Evolutionary conservation across 805 yeast genomes (phyloP), one percentile per base, ranked within the genome.

Genomic region (Lipomyces chichibuensis): DNA sequence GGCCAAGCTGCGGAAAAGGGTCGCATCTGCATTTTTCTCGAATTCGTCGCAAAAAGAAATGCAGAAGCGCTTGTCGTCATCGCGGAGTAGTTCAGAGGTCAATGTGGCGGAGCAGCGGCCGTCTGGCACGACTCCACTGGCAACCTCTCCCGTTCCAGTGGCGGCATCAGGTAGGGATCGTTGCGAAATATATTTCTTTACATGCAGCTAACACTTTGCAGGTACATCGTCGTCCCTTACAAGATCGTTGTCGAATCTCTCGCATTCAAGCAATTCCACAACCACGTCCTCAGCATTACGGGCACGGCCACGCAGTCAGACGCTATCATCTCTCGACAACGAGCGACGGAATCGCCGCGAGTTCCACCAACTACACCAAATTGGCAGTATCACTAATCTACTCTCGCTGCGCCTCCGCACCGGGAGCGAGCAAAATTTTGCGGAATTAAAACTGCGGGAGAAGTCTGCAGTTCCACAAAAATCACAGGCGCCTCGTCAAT

Each of bases 391-490:
- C 33, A 59, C 68, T 14, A 64, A 32, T 32, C 27, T 67, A 6
- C 57, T 67, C 8, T 65, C 71, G 20, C 57, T 65, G 53, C 56
- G 63, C 9, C 57, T 66, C 7, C 65, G 71, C n/a, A 54, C 58
- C 33, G 71, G 67, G 33, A 63, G 67, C 35, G 71, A 69, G 57
- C 71, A 67, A 13, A 69, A 60, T 56, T 62, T 63, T 43, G 55
- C 67, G n/a, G 67, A 60, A 6, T 35, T 63, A 32, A 59, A 60
- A 20, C 33, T 17, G 55, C n/a, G 57, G 6, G 55, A 55, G 35
- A 37, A 43, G n/a, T 11, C 37, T 27, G 9, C 20, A 17, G 14
- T 20, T n/a, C 39, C 49, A 13, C 57, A 17, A n/a, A 20, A 17
- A 17, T 2, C 65, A 14, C 55, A 58, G 14, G 23, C 70, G 5